Evolutionary conservation across 176 grass and related monocot species (phyloP).

Genomic region (Sorghum bicolor): DNA sequence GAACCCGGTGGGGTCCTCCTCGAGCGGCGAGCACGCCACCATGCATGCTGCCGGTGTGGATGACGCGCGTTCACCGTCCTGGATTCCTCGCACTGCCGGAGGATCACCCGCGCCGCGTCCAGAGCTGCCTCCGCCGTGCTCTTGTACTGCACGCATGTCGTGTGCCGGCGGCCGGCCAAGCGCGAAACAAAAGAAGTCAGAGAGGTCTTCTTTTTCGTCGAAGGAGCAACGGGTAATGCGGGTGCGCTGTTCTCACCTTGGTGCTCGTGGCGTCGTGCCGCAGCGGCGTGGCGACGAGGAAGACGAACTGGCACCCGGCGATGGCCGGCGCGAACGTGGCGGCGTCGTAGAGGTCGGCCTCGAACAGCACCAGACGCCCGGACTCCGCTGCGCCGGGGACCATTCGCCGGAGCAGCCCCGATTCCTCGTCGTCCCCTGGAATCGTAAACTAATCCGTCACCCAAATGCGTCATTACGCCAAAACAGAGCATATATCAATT

Average conservation of each 20-base stretch:
- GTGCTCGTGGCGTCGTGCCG: constrained; percentile 16
- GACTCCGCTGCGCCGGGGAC: constrained; percentile 37
- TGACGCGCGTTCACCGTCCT: constrained; percentile 44
- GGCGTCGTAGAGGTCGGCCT: constrained; percentile 10
- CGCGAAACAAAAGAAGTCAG: neutral
- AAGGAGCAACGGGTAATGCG: neutral
- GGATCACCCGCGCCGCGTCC: constrained; percentile 32
- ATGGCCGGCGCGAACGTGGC: constrained; percentile 36
- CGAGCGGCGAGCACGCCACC: constrained; percentile 17
- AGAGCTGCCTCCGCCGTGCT: constrained; percentile 40
- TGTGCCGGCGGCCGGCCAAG: neutral
- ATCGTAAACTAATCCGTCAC: neutral
- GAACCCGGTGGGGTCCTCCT: constrained; percentile 18
- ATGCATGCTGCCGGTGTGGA: constrained; percentile 35
- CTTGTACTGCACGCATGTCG: constrained; percentile 25
- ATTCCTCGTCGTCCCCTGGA: constrained; percentile 32
- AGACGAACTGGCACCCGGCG: constrained; percentile 42
- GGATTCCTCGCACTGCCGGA: constrained; percentile 34
- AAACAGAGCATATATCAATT: neutral
- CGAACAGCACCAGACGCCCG: neutral
- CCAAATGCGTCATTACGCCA: too few species aligned
- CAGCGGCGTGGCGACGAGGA: constrained; percentile 47
- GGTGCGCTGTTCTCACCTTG: neutral
- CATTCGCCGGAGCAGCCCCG: constrained; percentile 19
- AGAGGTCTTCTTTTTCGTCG: neutral